Conservation (phyloP, 164 flowering plant species). For the Tetracentron sinense region DNA sequence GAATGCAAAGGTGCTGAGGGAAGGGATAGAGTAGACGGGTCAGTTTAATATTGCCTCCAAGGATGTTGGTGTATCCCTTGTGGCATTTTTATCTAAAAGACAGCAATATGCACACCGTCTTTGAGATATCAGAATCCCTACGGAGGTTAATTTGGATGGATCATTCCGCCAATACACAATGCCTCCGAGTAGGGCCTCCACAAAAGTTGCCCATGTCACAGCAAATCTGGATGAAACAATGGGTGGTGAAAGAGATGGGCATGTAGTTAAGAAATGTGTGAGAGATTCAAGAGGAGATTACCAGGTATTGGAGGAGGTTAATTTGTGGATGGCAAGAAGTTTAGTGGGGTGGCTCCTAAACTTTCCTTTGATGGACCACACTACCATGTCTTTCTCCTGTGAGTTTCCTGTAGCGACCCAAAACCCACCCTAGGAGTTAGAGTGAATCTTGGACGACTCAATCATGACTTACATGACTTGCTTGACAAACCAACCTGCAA, state of each 20-base stretch:
- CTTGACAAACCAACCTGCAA: no score
- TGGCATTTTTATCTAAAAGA: constrained; percentile 62
- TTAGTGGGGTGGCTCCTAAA: no score
- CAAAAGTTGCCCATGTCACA: constrained; percentile 26
- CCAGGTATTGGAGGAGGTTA: constrained; percentile 35
- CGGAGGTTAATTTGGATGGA: constrained; percentile 68
- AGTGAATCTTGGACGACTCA: no score
- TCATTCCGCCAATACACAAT: constrained; percentile 53
- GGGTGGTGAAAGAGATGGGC: neutral
- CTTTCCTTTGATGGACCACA: no score
- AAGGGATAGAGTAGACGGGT: constrained; percentile 48
- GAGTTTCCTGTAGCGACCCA: no score
- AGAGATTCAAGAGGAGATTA: constrained; percentile 25
- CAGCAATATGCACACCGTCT: constrained; percentile 41
- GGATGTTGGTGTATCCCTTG: constrained; percentile 58
- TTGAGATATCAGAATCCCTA: constrained; percentile 47
- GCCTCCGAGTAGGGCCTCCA: constrained; percentile 24
- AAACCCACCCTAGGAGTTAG: no score
- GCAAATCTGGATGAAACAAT: constrained; percentile 11
- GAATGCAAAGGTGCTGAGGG: constrained; percentile 38
- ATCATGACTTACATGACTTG: no score
- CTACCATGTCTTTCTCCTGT: no score
- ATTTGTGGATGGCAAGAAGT: constrained; percentile 28
- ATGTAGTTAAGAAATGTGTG: constrained; percentile 17
- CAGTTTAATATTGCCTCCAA: constrained; percentile 53